Percentiles rank a stretch among this genome's conserved stretches.
Evolutionary conservation across 345 rosid species (phyloP).

Genomic region (Salix caprea): DNA sequence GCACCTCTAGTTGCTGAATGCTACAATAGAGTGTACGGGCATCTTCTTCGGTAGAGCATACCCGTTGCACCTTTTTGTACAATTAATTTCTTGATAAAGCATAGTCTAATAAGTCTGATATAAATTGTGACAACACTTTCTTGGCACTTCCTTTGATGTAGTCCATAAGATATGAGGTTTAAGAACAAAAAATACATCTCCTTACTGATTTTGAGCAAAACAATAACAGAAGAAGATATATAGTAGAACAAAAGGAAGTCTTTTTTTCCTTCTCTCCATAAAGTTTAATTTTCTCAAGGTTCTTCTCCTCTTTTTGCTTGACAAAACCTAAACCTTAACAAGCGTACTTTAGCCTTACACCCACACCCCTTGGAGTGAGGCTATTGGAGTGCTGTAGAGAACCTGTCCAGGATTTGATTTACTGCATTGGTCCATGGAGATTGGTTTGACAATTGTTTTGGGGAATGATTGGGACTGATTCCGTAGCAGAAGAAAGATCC

Average conservation of each 20-base stretch:
- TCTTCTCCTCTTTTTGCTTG: background rate
- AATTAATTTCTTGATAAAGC: too few species aligned
- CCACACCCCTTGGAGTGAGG: background rate
- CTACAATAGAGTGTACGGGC: too few species aligned
- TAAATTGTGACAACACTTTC: too few species aligned
- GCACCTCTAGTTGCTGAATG: too few species aligned
- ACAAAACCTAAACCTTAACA: background rate
- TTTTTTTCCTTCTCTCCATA: too few species aligned
- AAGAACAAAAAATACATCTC: too few species aligned
- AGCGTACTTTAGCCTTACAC: background rate
- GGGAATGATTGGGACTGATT: too few species aligned
- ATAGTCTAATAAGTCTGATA: too few species aligned
- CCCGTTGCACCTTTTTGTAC: too few species aligned
- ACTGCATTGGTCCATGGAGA: background rate
- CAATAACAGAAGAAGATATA: background rate
- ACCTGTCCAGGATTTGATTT: background rate
- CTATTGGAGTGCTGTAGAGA: background rate
- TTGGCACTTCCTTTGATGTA: too few species aligned
- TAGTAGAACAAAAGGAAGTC: background rate
- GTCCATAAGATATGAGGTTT: too few species aligned
- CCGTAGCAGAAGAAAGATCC: background rate
- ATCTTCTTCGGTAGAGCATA: too few species aligned
- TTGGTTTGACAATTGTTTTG: background rate
- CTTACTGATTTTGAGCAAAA: background rate
- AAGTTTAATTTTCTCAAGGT: background rate